A percentile compares a stretch with the other conserved stretches of the same genome.
phyloP scores from a whole-genome alignment of 495 filamentous ascomycete species.

The Neurospora sp. region DNA sequence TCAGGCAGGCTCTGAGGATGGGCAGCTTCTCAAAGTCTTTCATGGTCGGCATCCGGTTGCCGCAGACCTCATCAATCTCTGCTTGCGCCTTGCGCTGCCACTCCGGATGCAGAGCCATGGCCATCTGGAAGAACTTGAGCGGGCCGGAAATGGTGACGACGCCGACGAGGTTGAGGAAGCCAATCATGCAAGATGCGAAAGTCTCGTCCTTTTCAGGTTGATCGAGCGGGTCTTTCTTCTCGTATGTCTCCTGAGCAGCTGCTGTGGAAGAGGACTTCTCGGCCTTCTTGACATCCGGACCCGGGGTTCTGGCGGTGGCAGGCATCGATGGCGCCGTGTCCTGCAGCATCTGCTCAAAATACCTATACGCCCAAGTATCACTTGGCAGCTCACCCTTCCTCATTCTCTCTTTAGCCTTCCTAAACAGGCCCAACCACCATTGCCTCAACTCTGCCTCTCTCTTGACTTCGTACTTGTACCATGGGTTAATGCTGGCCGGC shows the following conservation, averaged over 20 bases:
- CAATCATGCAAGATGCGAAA: constrained; percentile 39
- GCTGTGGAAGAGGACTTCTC: neutral
- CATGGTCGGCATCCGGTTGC: constrained; percentile 38
- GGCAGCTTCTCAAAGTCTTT: constrained; percentile 37
- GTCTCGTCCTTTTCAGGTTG: constrained; percentile 31
- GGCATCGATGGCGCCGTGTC: neutral
- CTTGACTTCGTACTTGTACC: constrained; percentile 33
- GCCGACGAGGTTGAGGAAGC: constrained; percentile 37
- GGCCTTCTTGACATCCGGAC: neutral
- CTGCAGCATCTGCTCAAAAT: constrained; percentile 31
- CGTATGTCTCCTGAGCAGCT: neutral
- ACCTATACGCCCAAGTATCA: constrained; percentile 37
- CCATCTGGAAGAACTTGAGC: constrained; percentile 39
- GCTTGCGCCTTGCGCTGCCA: constrained; percentile 42
- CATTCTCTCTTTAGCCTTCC: constrained; percentile 30
- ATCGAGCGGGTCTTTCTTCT: constrained; percentile 26
- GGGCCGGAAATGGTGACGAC: constrained; percentile 39
- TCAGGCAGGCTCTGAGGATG: constrained; percentile 45
- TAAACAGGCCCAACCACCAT: constrained; percentile 36
- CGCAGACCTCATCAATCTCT: constrained; percentile 51
- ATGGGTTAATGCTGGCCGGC: constrained; percentile 31
- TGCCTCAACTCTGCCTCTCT: constrained; percentile 30
- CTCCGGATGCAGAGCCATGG: constrained; percentile 36
- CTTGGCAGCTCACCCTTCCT: constrained; percentile 25
- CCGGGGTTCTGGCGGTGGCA: neutral